Conservation (phyloP, 805 yeast genomes). For the Torulaspora microellipsoides region DNA sequence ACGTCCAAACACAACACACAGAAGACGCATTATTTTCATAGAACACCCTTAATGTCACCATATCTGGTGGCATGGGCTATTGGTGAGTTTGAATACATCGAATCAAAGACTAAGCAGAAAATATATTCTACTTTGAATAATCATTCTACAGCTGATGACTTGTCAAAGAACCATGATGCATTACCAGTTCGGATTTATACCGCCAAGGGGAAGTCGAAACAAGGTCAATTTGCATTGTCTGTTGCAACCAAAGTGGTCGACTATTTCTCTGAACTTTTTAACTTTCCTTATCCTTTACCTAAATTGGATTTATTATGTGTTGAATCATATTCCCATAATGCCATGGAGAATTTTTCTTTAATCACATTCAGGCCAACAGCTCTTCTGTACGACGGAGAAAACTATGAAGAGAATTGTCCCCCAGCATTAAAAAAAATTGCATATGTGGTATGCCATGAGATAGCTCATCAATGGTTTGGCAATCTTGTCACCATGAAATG, state of each 20-base stretch:
- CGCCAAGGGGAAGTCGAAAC: constrained; percentile 68
- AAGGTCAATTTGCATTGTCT: constrained; percentile 69
- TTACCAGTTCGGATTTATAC: constrained; percentile 78
- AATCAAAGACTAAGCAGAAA: constrained; percentile 53
- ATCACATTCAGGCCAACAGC: constrained; percentile 77
- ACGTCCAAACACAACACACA: constrained; percentile 36
- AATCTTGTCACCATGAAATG: constrained; percentile 87
- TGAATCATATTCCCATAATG: constrained; percentile 81
- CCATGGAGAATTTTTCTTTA: constrained; percentile 85
- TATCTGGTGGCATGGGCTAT: constrained; percentile 78
- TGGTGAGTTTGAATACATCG: constrained; percentile 74
- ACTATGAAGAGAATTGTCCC: constrained; percentile 57
- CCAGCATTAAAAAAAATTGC: constrained; percentile 69
- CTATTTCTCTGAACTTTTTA: constrained; percentile 68
- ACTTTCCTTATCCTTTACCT: constrained; percentile 72
- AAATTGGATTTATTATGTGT: constrained; percentile 78
- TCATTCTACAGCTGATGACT: constrained; percentile 12
- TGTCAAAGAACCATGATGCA: constrained; percentile 24
- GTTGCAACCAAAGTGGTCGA: constrained; percentile 69
- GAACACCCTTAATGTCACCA: constrained; percentile 80
- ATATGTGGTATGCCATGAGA: constrained; percentile 82
- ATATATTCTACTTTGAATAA: constrained; percentile 15
- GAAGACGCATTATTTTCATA: constrained; percentile 58
- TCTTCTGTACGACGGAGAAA: constrained; percentile 64
- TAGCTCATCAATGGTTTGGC: constrained; percentile 93